Conservation (phyloP, 148 eudicot genomes). For the Euryodendron excelsum region DNA sequence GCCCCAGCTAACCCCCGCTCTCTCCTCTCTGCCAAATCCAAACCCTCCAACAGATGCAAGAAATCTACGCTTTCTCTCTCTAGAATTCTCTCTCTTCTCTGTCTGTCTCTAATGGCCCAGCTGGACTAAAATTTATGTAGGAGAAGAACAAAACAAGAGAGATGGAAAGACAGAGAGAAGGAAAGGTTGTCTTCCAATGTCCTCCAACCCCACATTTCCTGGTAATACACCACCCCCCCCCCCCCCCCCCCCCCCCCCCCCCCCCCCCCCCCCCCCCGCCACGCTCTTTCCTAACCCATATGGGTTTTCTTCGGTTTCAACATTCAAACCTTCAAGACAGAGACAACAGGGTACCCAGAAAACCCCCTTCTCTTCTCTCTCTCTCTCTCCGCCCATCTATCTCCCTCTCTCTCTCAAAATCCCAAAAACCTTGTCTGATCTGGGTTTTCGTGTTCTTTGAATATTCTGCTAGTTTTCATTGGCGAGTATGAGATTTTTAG, state of each 20-base stretch:
- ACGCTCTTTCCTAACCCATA: too few species aligned
- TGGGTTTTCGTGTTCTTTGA: slow-evolving; percentile 17
- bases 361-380: neutral
- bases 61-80: too few species aligned
- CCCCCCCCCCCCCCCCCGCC: too few species aligned
- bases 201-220: slow-evolving; percentile 20
- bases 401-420: neutral
- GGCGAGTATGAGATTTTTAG: slow-evolving; percentile 19
- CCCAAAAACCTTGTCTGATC: neutral
- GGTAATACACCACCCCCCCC: slow-evolving; percentile 6
- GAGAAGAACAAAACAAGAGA: slow-evolving; percentile 10
- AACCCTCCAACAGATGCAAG: too few species aligned
- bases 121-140: slow-evolving; percentile 7
- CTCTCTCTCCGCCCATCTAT: neutral
- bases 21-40: too few species aligned
- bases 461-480: neutral
- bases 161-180: slow-evolving; percentile 8
- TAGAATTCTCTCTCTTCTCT: neutral
- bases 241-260: neutral
- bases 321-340: neutral
- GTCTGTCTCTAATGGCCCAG: slow-evolving; percentile 12
- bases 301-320: slow-evolving; percentile 11
- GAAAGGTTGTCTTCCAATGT: slow-evolving; percentile 13
- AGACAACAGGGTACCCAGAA: neutral
- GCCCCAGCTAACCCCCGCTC: too few species aligned